These are phyloP conservation scores for Fusarium nematophilum DNA, from an alignment of 2,329 filamentous ascomycete species.

Conservation along the genomic window DNA sequence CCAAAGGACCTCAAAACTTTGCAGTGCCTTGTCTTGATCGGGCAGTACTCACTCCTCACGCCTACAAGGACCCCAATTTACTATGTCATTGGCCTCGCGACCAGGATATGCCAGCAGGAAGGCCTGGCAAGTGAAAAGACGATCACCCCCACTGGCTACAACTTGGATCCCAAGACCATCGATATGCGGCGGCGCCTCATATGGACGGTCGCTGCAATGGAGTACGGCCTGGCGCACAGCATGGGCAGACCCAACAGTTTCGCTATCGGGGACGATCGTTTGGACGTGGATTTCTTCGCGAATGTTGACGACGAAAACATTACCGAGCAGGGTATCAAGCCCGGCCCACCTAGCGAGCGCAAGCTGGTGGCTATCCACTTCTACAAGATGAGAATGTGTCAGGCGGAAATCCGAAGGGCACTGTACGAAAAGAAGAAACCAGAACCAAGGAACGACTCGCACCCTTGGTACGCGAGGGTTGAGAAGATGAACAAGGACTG, in stretches of 20 bases:
- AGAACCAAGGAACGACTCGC: slow-evolving; percentile 80
- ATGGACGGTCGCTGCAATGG: slow-evolving; percentile 91
- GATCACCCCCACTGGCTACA: slow-evolving; percentile 71
- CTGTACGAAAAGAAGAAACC: slow-evolving; percentile 86
- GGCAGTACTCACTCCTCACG: slow-evolving; percentile 90
- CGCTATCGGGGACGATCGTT: slow-evolving; percentile 81
- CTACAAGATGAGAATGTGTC: slow-evolving; percentile 88
- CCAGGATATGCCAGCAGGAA: slow-evolving; percentile 88
- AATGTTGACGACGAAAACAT: slow-evolving; percentile 86
- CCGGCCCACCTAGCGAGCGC: slow-evolving; percentile 78
- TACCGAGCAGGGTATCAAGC: slow-evolving; percentile 77
- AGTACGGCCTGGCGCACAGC: slow-evolving; percentile 86
- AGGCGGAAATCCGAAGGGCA: slow-evolving; percentile 86
- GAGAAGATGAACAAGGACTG: slow-evolving; percentile 82
- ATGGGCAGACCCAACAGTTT: slow-evolving; percentile 90
- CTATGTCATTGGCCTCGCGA: slow-evolving; percentile 89
- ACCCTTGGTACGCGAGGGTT: slow-evolving; percentile 90
- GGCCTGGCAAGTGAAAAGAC: slow-evolving; percentile 91
- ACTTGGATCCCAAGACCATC: slow-evolving; percentile 77
- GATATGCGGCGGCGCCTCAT: slow-evolving; percentile 90
- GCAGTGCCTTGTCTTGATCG: slow-evolving; percentile 89
- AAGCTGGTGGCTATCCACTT: slow-evolving; percentile 94
- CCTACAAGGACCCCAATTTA: slow-evolving; percentile 93
- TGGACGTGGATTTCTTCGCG: slow-evolving; percentile 88
- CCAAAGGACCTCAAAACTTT: slow-evolving; percentile 92